Base-by-base conservation (phyloP, 176 grass and related monocot species). In the Avena eriantha region DNA sequence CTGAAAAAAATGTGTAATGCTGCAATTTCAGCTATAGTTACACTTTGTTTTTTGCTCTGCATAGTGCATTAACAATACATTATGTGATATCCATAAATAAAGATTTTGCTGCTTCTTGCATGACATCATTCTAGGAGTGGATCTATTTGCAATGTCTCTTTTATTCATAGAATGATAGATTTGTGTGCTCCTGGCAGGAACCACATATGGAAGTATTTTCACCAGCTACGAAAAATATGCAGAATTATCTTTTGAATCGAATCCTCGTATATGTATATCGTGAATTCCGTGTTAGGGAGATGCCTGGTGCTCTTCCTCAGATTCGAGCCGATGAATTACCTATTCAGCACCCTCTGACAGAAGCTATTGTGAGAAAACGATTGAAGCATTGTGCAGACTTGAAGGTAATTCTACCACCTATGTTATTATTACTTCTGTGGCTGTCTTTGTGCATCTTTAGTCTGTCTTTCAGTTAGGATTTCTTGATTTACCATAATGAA, bases 161-260 rank as follows among this genome's bases (percentile, higher is more conserved):
- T 29, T 55, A 74, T 72, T 46, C 34, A 34, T 83, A 47, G 63
- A 50, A 85, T 77, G 58, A 50, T 61, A 79, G 45, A 64, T 88
- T 83, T 77, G 6, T 69, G 71, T 67, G 82, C 13, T 87, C 64
- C 34, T 89, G 76, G 45, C 90, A 98, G 96, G 93, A 98, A 79
- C 96, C 96, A 71, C 96, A 98, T 76, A 94, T 98, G 96, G 96
- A 98, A 87, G 93, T 94, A 75, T 84, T 90, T 87, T 87, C 90
- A 50, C 93, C 96, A 56, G 90, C 82, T 50, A 80, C 92, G 54
- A 98, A 98, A 76, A 92, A 76, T 82, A 21, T 93, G 51, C 92
- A 93, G 87, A 92, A 84, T 65, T 98, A 94, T 93, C 88, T 98
- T 87, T 57, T 94, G 33, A 95, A 98, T 65, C 86, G 93, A 71